Evolutionary conservation across 176 grass and related monocot genomes (phyloP).

Genomic region (Eremochloa ophiuroides): DNA sequence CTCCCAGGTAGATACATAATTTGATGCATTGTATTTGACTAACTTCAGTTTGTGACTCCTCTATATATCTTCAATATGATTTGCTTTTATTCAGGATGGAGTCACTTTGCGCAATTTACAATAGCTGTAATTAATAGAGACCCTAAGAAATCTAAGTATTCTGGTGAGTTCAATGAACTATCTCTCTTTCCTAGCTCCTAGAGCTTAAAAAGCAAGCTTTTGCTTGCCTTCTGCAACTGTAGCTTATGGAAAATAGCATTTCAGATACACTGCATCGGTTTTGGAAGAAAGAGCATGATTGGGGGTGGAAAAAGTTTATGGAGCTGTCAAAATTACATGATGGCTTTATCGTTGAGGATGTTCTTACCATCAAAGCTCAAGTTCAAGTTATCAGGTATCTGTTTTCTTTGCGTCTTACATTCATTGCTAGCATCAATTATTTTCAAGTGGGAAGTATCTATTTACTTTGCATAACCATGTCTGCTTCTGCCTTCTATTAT

Average conservation of each 20-base stretch:
- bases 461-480: constrained; percentile 44
- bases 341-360: constrained; percentile 83
- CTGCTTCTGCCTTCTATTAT: constrained; percentile 53
- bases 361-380: constrained; percentile 97
- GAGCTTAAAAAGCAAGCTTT: neutral
- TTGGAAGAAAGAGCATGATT: constrained; percentile 99
- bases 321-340: constrained; percentile 93
- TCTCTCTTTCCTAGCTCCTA: constrained; percentile 12
- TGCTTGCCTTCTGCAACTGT: constrained; percentile 20
- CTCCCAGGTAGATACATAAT: constrained; percentile 68
- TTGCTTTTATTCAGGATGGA: constrained; percentile 82
- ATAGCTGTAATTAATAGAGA: constrained; percentile 99
- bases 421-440: neutral
- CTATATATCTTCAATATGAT: constrained; percentile 12
- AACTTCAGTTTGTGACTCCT: neutral
- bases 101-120: constrained; percentile 94
- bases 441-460: constrained; percentile 25
- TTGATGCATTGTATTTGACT: constrained; percentile 12
- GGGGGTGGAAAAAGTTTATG: constrained; percentile 99
- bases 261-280: constrained; percentile 98
- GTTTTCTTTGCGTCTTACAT: constrained; percentile 14
- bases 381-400: constrained; percentile 99
- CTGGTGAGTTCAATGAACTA: constrained; percentile 62
- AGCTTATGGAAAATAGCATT: constrained; percentile 48
- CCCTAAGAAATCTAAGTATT: constrained; percentile 99